phyloP scores from a whole-genome alignment of 2,329 filamentous ascomycete species.

The Ophiostoma perfectum region DNA sequence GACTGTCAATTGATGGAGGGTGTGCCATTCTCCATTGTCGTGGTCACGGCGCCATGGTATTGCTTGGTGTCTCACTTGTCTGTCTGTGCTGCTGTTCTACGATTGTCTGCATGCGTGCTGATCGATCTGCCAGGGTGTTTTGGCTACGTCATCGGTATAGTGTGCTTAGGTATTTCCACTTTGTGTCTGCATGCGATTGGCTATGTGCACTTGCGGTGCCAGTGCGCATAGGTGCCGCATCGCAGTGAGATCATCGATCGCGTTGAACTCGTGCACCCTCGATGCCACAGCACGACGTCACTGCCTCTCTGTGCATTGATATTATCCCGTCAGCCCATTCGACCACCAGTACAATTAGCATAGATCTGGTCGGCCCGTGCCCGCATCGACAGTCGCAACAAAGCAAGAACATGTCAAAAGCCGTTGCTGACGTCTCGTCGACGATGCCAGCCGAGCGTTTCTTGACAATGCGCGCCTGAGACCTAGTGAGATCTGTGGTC shows the following conservation, averaged over 20 bases:
- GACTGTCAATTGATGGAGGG: background rate
- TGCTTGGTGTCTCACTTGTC: too few relatives aligned
- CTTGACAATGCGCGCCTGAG: background rate
- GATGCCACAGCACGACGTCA: background rate
- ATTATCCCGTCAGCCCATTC: background rate
- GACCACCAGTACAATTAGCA: background rate
- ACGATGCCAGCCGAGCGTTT: background rate
- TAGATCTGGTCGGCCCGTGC: conserved; percentile 2
- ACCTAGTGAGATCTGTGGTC: too few relatives aligned
- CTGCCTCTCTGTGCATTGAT: background rate
- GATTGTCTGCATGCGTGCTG: background rate
- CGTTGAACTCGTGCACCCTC: background rate
- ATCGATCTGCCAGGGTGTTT: background rate
- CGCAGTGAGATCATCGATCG: background rate
- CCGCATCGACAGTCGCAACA: background rate
- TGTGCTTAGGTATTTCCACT: background rate
- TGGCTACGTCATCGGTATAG: background rate
- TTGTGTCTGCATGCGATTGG: background rate
- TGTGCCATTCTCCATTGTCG: too few relatives aligned
- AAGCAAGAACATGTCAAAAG: background rate
- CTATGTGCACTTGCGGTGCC: background rate
- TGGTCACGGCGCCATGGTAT: too few relatives aligned
- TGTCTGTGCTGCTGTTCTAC: background rate
- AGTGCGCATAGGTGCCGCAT: background rate
- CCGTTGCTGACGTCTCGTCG: background rate